Conservation (phyloP, 169 alveolate species). For the Babesia bigemina region DNA sequence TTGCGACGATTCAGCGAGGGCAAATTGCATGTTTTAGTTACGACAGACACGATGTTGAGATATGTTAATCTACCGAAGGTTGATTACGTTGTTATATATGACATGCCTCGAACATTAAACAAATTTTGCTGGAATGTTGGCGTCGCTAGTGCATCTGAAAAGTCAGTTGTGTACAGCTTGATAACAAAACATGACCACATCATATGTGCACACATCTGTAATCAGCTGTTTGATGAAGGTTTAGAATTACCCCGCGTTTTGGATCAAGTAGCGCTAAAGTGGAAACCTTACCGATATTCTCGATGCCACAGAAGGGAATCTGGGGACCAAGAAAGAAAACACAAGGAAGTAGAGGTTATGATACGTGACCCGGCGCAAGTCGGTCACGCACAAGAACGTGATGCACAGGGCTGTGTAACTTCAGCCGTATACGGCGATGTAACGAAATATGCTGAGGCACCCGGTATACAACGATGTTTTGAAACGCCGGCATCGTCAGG, state of each 20-base stretch:
- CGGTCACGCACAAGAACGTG: background rate
- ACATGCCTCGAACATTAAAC: slow-evolving; percentile 31
- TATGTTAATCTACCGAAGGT: background rate
- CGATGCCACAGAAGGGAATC: background rate
- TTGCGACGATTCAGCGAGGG: slow-evolving; percentile 1
- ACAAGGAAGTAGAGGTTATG: slow-evolving; percentile 7
- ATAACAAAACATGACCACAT: slow-evolving; percentile 17
- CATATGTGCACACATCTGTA: slow-evolving; percentile 8
- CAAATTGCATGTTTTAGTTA: slow-evolving; percentile 8
- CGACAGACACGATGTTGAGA: slow-evolving; percentile 5
- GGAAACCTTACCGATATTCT: slow-evolving; percentile 30
- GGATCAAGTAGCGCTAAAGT: slow-evolving; percentile 13
- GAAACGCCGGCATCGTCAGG: background rate
- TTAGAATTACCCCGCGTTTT: slow-evolving; percentile 3
- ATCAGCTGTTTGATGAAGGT: slow-evolving; percentile 11
- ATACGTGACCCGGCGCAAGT: background rate
- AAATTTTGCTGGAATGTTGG: slow-evolving; percentile 2
- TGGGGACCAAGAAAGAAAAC: background rate
- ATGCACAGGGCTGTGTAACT: background rate
- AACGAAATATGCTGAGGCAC: background rate
- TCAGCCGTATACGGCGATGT: background rate
- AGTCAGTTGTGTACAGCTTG: slow-evolving; percentile 12
- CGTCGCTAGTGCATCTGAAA: background rate
- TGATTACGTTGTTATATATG: slow-evolving; percentile 22
- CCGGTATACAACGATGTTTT: background rate